Base-by-base conservation (phyloP, 305 asterid species). In the Plantago lanceolata region DNA sequence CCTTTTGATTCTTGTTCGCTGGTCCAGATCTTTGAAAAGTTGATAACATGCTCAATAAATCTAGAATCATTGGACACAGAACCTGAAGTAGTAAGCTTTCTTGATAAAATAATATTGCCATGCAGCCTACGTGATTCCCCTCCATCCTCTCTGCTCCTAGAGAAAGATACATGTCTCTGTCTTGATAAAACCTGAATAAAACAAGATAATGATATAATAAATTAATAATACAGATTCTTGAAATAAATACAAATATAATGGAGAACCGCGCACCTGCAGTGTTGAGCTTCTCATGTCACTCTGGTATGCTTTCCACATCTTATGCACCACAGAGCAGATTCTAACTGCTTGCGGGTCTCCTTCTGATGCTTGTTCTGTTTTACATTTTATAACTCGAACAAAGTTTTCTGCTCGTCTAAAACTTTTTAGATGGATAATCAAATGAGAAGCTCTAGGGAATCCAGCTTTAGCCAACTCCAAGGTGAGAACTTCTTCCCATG, bases 401-500 rank as follows among this genome's bases (percentile, higher is more conserved):
- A 93, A 93, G 78, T 61, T 84, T 74, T 87, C 96, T 50, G 96
- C 84, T 74, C 96, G 82, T 65, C 51, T 75, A 63, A 93, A 93
- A 62, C 59, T 82, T 78, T 85, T 88, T 68, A 90, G 80, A 79
- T 93, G 99, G 79, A 93, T 78, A 68, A 93, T 83, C 60, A 93
- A 76, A 78, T 93, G 99, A 65, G 95, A 83, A 58, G 97, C 90
- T 72, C 45, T 74, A 47, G 78, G 71, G 68, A 72, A 79, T 53
- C 95, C 95, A 76, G 94, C 95, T 90, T 88, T 93, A 61, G 97
- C 99, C 82, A 90, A 73, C 71, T 93, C 99, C 59, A 93, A 85
- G 57, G 96, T 70, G 87, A 93, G 69, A 61, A 93, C 76, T 58
- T 90, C 92, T 75, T 83, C 93, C 99, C 99, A 93, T 16, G 90